phyloP scores from a whole-genome alignment of 2,329 filamentous ascomycete species.

The Dactylellina parvicollis region DNA sequence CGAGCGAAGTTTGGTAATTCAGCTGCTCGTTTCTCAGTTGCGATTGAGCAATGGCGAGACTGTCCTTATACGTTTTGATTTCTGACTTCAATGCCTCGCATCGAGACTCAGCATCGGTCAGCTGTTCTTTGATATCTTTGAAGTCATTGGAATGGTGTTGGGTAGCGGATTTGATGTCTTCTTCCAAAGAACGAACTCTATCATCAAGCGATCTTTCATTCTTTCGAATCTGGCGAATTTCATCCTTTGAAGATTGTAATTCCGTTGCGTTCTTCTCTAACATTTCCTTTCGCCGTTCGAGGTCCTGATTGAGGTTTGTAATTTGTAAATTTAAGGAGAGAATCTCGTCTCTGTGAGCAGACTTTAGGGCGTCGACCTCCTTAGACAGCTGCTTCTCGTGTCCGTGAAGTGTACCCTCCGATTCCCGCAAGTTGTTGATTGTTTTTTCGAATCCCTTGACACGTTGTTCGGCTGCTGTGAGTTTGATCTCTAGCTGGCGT shows the following conservation, averaged over 20 bases:
- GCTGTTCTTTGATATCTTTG: slow-evolving; percentile 67
- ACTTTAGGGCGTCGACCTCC: slow-evolving; percentile 76
- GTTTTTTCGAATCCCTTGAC: slow-evolving; percentile 74
- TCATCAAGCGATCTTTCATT: slow-evolving; percentile 74
- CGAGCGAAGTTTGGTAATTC: slow-evolving; percentile 47
- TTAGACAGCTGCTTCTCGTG: slow-evolving; percentile 64
- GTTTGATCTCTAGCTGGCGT: slow-evolving; percentile 72
- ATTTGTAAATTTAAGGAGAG: slow-evolving; percentile 74
- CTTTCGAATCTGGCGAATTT: slow-evolving; percentile 75
- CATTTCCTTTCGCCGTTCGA: slow-evolving; percentile 73
- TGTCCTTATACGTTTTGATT: slow-evolving; percentile 51
- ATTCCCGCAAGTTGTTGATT: slow-evolving; percentile 64
- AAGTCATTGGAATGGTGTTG: slow-evolving; percentile 72
- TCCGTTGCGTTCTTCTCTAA: slow-evolving; percentile 74
- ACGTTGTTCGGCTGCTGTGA: slow-evolving; percentile 73
- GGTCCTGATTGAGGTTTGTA: slow-evolving; percentile 75
- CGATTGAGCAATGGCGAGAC: slow-evolving; percentile 46
- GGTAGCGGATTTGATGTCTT: slow-evolving; percentile 59
- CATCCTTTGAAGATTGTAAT: slow-evolving; percentile 73
- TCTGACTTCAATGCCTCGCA: slow-evolving; percentile 42
- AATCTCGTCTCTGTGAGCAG: slow-evolving; percentile 63
- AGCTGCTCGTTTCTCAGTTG: slow-evolving; percentile 53
- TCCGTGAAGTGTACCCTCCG: slow-evolving; percentile 46
- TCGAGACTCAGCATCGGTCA: slow-evolving; percentile 57
- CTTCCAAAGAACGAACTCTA: slow-evolving; percentile 77